Evolutionary conservation across 768 basidiomycete genomes (phyloP).

Genomic region (Phylloporus arenicola): DNA sequence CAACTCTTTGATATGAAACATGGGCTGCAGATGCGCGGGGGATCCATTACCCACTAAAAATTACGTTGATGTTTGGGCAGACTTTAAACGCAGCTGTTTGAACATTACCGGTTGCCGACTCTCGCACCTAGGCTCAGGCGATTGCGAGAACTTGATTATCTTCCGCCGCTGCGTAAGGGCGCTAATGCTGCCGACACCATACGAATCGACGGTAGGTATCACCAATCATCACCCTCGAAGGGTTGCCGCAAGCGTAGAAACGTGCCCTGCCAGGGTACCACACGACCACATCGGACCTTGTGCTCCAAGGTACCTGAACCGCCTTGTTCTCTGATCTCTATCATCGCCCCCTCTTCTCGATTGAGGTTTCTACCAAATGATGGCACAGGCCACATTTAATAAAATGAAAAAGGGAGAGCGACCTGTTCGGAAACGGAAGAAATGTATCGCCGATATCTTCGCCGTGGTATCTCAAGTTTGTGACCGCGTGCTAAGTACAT

Average conservation of each 20-base stretch:
- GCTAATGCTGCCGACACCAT: neutral
- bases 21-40: neutral
- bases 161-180: neutral
- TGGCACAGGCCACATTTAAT: neutral
- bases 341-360: neutral
- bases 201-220: neutral
- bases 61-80: constrained; percentile 17
- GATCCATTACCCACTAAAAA: neutral
- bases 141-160: neutral
- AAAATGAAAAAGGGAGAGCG: neutral
- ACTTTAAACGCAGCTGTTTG: constrained; percentile 7
- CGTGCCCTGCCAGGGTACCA: neutral
- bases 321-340: neutral
- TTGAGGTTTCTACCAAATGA: neutral
- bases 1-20: neutral
- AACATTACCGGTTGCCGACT: neutral
- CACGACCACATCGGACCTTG: neutral
- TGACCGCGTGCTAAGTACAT: neutral
- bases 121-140: neutral
- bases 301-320: neutral
- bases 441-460: neutral
- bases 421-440: neutral
- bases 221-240: neutral
- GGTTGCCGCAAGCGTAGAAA: neutral
- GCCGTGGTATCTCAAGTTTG: neutral